Evolutionary conservation across 2,329 filamentous ascomycete genomes (phyloP).

Genomic region (Acrocalymma vagum): DNA sequence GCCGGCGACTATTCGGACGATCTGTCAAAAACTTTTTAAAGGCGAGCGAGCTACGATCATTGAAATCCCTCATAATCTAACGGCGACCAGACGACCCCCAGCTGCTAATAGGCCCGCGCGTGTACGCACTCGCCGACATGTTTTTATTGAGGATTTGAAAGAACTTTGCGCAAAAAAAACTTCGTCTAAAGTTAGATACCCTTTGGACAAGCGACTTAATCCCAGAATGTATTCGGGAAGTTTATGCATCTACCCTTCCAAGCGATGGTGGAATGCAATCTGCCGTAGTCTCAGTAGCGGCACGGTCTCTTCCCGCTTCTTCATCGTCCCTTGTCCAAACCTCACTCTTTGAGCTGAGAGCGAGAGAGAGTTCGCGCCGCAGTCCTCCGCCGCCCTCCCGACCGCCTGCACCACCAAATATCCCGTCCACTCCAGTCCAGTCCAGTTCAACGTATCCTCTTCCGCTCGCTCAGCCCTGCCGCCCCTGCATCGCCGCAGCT

Average conservation of each 20-base stretch:
- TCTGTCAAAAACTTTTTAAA: slow-evolving; percentile 9
- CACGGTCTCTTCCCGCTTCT: too few species aligned
- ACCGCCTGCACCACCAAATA: too few species aligned
- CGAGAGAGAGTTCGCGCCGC: too few species aligned
- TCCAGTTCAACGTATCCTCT: too few species aligned
- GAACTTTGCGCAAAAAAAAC: slow-evolving; percentile 7
- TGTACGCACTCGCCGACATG: slow-evolving; percentile 20
- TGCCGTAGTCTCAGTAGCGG: slow-evolving; percentile 8
- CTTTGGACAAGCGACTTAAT: slow-evolving; percentile 12
- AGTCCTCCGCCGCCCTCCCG: too few species aligned
- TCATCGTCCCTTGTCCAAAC: too few species aligned
- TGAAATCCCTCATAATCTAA: slow-evolving; percentile 2
- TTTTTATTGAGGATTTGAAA: slow-evolving; percentile 19
- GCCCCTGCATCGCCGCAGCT: slow-evolving; percentile 1
- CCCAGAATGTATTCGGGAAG: slow-evolving; percentile 16
- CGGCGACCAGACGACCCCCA: slow-evolving; percentile 9
- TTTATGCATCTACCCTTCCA: slow-evolving; percentile 16
- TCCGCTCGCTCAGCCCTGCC: slow-evolving; percentile 19
- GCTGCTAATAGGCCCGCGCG: slow-evolving; percentile 13
- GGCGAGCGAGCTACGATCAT: slow-evolving; percentile 2
- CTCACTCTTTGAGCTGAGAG: too few species aligned
- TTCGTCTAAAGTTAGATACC: slow-evolving; percentile 11
- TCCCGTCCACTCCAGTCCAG: too few species aligned
- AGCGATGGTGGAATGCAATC: slow-evolving; percentile 5
- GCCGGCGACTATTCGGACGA: slow-evolving; percentile 17